A percentile compares a stretch with the other conserved stretches of the same genome.
Conservation (phyloP, 2,329 filamentous ascomycete species). For the Neurospora crassa region DNA sequence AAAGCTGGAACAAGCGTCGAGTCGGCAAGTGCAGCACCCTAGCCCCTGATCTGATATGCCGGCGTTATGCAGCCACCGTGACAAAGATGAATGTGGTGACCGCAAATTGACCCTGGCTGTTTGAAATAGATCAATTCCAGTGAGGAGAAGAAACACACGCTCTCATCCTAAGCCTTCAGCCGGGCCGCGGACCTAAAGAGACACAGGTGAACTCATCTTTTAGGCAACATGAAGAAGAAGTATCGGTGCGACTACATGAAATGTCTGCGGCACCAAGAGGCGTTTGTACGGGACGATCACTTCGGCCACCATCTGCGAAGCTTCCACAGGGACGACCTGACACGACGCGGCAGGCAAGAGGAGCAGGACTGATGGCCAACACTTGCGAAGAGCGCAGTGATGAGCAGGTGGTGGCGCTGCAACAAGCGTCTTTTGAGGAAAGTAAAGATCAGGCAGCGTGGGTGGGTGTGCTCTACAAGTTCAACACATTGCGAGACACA, state of each 20-base stretch:
- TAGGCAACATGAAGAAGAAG: constrained; percentile 29
- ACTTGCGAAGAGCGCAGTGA: constrained; percentile 18
- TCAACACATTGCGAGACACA: constrained; percentile 33
- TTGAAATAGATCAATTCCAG: neutral
- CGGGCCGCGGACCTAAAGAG: constrained; percentile 45
- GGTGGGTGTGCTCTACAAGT: constrained; percentile 39
- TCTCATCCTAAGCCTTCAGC: constrained; percentile 33
- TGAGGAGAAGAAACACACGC: constrained; percentile 24
- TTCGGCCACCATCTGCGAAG: constrained; percentile 47
- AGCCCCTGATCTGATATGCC: neutral
- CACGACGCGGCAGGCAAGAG: constrained; percentile 30
- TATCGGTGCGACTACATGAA: constrained; percentile 43
- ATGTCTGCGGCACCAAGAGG: constrained; percentile 34
- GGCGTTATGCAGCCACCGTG: neutral
- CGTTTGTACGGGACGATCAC: constrained; percentile 47
- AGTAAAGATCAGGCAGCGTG: constrained; percentile 29
- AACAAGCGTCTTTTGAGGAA: constrained; percentile 37
- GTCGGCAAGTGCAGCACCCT: neutral
- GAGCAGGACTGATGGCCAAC: constrained; percentile 15
- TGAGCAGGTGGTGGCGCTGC: constrained; percentile 43
- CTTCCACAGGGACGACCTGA: constrained; percentile 45
- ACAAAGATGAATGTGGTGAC: neutral
- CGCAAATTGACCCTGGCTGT: neutral
- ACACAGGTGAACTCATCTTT: constrained; percentile 40
- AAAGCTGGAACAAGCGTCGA: neutral